Evolutionary conservation across 176 grass and related monocot species (phyloP), one percentile per base, ranked within the genome.

Genomic region (Tillandsia fasciculata): DNA sequence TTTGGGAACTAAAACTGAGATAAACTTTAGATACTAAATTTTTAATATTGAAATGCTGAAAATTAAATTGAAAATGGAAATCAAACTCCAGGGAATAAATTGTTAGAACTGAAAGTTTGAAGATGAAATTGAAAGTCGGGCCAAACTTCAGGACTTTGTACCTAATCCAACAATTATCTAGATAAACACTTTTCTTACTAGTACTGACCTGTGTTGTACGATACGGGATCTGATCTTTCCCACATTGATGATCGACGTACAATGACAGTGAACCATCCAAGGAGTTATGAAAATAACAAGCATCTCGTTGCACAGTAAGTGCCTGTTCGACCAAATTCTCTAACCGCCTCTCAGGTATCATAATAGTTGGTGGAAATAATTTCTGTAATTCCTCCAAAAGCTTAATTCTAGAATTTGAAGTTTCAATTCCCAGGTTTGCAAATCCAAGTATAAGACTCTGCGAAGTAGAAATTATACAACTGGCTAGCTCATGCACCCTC

Each of bases 221-320:
- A 79, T 80, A 86, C 18, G 92, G 92, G 79, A 96, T 76, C 56
- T 96, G 92, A 64, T 96, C 88, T 76, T 84, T 91, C 24, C 83
- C 92, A 65, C 92, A 96, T 8, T 81, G 79, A 80, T 96, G 92
- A 70, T 96, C 92, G 54, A 51, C 75, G 67, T 87, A 96, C 49
- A 96, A 86, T 20, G 88, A 91, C 50, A 96, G 80, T 49, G 64
- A 70, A 48, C 77, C 75, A 81, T 88, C 92, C 54, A 77, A 53
- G 82, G 86, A 96, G 74, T 96, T 96, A 81, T 96, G 92, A 69
- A 91, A 91, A 86, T 88, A 96, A 70, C 92, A 96, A 67, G 83
- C 82, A 79, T 87, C 92, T 0, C 78, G 79, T 78, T 96, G 92
- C 13, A 96, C 85, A 54, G 61, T 82, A 67, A 96, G 84, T 64